These are phyloP conservation scores for Hanseniaspora lindneri DNA, from an alignment of 805 yeast genomes.

Conservation along the genomic window DNA sequence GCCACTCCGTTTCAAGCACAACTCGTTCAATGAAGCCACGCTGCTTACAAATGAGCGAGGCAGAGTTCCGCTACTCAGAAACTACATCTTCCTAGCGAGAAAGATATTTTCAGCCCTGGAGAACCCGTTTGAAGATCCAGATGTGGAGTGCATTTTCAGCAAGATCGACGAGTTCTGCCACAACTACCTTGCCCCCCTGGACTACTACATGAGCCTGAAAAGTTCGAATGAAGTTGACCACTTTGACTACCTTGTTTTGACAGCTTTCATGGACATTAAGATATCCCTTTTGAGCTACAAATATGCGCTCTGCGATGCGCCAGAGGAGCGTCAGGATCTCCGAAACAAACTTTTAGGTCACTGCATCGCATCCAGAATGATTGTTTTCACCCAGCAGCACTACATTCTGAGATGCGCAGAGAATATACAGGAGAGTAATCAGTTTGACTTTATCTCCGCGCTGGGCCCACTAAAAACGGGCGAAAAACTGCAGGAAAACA, in stretches of 20 bases:
- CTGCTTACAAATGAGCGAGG: constrained; percentile 4
- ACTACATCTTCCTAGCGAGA: neutral
- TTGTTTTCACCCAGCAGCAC: neutral
- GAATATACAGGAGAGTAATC: neutral
- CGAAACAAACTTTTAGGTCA: constrained; percentile 1
- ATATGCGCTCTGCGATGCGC: neutral
- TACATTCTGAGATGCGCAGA: neutral
- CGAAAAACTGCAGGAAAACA: constrained; percentile 1
- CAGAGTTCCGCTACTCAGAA: constrained; percentile 5
- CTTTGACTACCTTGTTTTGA: constrained; percentile 6
- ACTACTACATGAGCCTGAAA: constrained; percentile 2
- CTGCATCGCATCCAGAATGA: neutral
- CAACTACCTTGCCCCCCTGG: constrained; percentile 7
- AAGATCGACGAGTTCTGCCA: constrained; percentile 6
- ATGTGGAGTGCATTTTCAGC: constrained; percentile 2
- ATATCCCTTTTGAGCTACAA: constrained; percentile 3
- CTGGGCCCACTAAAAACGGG: neutral
- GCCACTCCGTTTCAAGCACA: neutral
- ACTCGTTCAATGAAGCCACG: neutral
- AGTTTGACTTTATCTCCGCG: neutral
- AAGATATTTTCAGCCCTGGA: constrained; percentile 1
- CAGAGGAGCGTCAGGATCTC: neutral
- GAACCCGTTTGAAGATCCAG: constrained; percentile 9
- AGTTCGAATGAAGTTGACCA: neutral
- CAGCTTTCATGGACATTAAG: neutral